Evolutionary conservation across 2,329 filamentous ascomycete genomes (phyloP).

Genomic region (Cladophialophora chaetospira): DNA sequence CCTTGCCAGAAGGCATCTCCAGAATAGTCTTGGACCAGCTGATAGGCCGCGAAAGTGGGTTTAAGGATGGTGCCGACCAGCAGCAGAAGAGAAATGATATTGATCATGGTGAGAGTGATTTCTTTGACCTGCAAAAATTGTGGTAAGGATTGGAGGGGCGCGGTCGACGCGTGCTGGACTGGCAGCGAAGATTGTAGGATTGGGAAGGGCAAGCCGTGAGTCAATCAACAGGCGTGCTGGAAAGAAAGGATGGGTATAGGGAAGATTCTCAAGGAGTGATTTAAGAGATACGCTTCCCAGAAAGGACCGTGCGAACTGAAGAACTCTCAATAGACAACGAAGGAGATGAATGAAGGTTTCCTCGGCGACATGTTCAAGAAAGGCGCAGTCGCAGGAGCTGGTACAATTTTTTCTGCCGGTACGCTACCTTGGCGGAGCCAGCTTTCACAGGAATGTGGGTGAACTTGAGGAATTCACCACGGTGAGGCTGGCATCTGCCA

Average conservation of each 20-base stretch:
- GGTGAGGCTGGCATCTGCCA: conserved; percentile 11
- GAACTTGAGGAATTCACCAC: not conserved
- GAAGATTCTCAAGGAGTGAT: not conserved
- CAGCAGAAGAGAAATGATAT: conserved; percentile 20
- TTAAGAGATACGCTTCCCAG: not conserved
- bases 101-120: conserved; percentile 1
- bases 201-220: not conserved
- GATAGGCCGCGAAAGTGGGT: conserved; percentile 37
- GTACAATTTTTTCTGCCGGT: conserved; percentile 12
- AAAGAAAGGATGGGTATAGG: not conserved
- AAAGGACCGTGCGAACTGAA: not conserved
- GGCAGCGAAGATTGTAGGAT: not conserved
- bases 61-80: conserved; percentile 27
- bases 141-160: not conserved
- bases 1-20: conserved; percentile 52
- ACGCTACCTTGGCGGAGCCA: not conserved
- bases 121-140: conserved; percentile 1
- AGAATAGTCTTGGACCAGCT: conserved; percentile 46
- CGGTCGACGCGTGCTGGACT: conserved; percentile 1
- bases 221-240: conserved; percentile 8
- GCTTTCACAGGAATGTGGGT: not conserved
- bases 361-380: not conserved
- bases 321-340: conserved; percentile 1
- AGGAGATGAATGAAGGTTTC: conserved; percentile 4
- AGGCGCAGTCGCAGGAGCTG: not conserved